Evolutionary conservation across 495 filamentous ascomycete genomes (phyloP).

Genomic region (Achaetomiella virescens): DNA sequence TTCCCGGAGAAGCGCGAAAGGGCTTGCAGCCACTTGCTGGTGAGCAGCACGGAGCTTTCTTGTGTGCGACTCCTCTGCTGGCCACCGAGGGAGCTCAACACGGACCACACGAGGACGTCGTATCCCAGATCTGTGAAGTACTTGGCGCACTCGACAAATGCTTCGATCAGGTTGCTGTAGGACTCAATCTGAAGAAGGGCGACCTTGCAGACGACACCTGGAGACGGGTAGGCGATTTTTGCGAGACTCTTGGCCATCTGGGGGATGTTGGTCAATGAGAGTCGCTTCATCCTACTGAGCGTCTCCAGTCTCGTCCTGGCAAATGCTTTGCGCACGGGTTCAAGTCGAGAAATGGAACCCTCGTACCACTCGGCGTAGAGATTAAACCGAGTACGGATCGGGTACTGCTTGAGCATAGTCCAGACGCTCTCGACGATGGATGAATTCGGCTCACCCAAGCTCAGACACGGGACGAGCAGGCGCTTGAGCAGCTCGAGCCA

Average conservation of each 20-base stretch:
- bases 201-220: constrained; percentile 84
- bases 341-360: constrained; percentile 65
- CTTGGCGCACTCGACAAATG: constrained; percentile 84
- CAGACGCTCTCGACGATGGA: constrained; percentile 80
- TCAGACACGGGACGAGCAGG: constrained; percentile 76
- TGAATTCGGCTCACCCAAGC: constrained; percentile 73
- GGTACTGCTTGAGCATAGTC: constrained; percentile 69
- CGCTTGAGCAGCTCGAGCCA: constrained; percentile 80
- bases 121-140: constrained; percentile 91
- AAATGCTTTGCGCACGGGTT: constrained; percentile 75
- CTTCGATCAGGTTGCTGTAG: constrained; percentile 87
- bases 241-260: constrained; percentile 79
- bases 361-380: constrained; percentile 92
- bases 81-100: constrained; percentile 73
- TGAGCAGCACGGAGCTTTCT: constrained; percentile 70
- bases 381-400: constrained; percentile 69
- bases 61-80: constrained; percentile 72
- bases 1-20: constrained; percentile 79
- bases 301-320: constrained; percentile 70
- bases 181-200: constrained; percentile 82
- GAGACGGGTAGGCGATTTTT: constrained; percentile 78
- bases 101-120: constrained; percentile 83
- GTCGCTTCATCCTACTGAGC: constrained; percentile 71
- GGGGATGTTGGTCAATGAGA: constrained; percentile 77
- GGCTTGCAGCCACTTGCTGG: constrained; percentile 82